phyloP scores from a whole-genome alignment of 2,329 filamentous ascomycete genomes.

The Xylaria polymorpha region DNA sequence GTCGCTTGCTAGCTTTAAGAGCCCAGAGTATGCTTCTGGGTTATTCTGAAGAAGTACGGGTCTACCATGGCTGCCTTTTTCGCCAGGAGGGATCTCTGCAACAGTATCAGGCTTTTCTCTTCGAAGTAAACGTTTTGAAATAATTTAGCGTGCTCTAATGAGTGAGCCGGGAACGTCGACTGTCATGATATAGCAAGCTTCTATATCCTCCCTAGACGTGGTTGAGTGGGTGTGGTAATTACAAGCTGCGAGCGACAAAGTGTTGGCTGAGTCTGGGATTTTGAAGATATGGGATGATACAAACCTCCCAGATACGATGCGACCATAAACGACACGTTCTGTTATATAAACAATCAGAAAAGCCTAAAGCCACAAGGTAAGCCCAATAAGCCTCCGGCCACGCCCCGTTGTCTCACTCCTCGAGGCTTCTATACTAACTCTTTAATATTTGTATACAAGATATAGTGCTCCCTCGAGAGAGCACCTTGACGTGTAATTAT shows the following conservation, averaged over 20 bases:
- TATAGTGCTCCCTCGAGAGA: too few species aligned
- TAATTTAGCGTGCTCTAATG: not conserved
- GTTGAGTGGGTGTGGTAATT: not conserved
- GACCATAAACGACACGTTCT: not conserved
- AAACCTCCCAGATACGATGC: not conserved
- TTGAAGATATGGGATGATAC: constrained; percentile 8
- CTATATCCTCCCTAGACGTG: not conserved
- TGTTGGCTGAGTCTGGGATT: not conserved
- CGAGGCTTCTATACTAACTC: too few species aligned
- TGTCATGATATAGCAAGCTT: not conserved
- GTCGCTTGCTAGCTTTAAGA: constrained; percentile 11
- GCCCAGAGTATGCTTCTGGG: not conserved
- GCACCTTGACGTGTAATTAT: too few species aligned
- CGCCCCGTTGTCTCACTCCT: too few species aligned
- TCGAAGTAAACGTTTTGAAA: not conserved
- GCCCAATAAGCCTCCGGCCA: too few species aligned
- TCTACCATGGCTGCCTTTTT: not conserved
- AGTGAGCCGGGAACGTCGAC: not conserved
- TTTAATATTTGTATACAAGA: too few species aligned
- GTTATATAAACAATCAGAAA: not conserved
- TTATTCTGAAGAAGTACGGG: not conserved
- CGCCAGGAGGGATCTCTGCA: not conserved
- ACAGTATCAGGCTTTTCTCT: not conserved
- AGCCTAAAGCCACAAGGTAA: too few species aligned
- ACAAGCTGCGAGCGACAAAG: constrained; percentile 14